Percentiles rank a stretch among this genome's conserved stretches.
These are phyloP conservation scores for Fusarium neocosmosporiellum DNA, from an alignment of 2,329 filamentous ascomycete species.

Conservation along the genomic window DNA sequence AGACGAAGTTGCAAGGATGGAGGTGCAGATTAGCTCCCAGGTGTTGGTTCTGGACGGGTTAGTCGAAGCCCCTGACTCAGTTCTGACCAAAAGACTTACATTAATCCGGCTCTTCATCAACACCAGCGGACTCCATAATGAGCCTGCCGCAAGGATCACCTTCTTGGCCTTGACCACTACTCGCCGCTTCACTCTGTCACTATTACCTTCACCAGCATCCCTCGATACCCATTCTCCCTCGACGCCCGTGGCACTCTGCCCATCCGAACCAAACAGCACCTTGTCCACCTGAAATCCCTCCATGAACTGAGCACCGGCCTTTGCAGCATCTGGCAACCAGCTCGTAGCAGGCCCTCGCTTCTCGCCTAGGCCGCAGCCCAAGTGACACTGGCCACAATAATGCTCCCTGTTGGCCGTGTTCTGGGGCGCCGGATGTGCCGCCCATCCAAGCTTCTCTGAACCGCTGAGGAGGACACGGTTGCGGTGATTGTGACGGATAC, in stretches of 20 bases:
- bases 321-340: slow-evolving; percentile 83
- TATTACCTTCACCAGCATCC: slow-evolving; percentile 69
- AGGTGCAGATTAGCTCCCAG: slow-evolving; percentile 85
- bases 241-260: slow-evolving; percentile 74
- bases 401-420: slow-evolving; percentile 82
- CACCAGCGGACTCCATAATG: slow-evolving; percentile 80
- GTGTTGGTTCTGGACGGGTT: slow-evolving; percentile 71
- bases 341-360: slow-evolving; percentile 84
- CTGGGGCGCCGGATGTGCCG: slow-evolving; percentile 76
- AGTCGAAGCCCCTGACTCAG: slow-evolving; percentile 23
- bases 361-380: slow-evolving; percentile 72
- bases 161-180: slow-evolving; percentile 82
- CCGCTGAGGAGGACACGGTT: slow-evolving; percentile 82
- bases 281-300: slow-evolving; percentile 82
- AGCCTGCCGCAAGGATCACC: slow-evolving; percentile 82
- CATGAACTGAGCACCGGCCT: slow-evolving; percentile 81
- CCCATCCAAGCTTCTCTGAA: slow-evolving; percentile 77
- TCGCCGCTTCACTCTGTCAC: slow-evolving; percentile 64
- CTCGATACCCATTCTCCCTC: slow-evolving; percentile 80
- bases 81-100: slow-evolving; percentile 52
- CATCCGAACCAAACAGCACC: slow-evolving; percentile 73
- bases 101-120: slow-evolving; percentile 82
- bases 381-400: slow-evolving; percentile 74
- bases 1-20: slow-evolving; percentile 75
- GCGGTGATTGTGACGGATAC: slow-evolving; percentile 77